Base-by-base conservation (phyloP, 495 filamentous ascomycete genomes). In the Hypoxylon subgilvum region DNA sequence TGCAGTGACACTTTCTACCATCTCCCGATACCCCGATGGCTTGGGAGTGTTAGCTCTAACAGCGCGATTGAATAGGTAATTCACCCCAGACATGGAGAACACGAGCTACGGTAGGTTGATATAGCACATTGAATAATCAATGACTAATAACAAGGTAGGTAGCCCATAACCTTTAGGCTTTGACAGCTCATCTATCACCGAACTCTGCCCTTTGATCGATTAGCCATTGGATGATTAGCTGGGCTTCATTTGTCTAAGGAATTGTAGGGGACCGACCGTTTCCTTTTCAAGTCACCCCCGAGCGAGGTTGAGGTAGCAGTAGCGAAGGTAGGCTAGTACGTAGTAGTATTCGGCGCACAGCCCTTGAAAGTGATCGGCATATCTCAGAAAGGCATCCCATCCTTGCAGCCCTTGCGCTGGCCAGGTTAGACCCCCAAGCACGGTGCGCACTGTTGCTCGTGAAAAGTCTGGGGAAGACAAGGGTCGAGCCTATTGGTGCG, bases 401-500 rank as follows among this genome's bases (percentile, higher is more conserved):
- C 49, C 49, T 44, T 46, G 36, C 47, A 31, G 57, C 48, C 49
- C 49, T 44, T 46, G 36, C 47, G 31, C 34, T 32, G 34, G 34
- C 34, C n/a, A 48, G 18, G 52, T 39, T 21, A 34, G 7, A 14
- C 30, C 52, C 60, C 42, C 14, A 27, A 54, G 49, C 49, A 58
- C 53, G 61, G 61, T 45, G 54, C 54, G 50, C 53, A 17, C 54
- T 51, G 45, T 12, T 54, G 61, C 61, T 51, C 30, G 53, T 35
- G 54, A 17, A 58, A 53, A 64, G 39, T 58, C 61, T 64, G 61
- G 61, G 61, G 61, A 64, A 64, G 54, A 57, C 61, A 58, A 64
- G 61, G 61, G 50, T 58, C 25, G 23, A 21, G 36, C 4, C 19
- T 40, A 18, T 39, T 25, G 23, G 18, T 23, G 41, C 39, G 52